A percentile compares a stretch with the other conserved stretches of the same genome.
phyloP scores from a whole-genome alignment of 805 yeast genomes.

The Kodamaea nitidulidarum region DNA sequence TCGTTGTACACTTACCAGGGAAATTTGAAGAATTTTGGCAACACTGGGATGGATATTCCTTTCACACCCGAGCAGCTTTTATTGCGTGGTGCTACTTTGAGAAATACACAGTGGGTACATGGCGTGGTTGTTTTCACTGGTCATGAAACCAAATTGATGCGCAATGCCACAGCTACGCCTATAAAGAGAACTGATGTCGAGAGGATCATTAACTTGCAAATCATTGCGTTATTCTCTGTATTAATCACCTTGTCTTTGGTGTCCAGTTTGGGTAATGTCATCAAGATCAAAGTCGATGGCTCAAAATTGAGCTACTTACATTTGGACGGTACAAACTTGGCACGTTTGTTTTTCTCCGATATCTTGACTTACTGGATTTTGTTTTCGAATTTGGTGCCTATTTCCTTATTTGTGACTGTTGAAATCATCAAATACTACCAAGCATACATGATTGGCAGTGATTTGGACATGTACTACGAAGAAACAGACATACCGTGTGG shows the following conservation, averaged over 20 bases:
- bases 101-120: conserved; percentile 93
- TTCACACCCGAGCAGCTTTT: conserved; percentile 87
- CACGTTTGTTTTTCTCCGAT: conserved; percentile 75
- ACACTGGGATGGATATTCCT: conserved; percentile 49
- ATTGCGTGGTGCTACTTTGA: conserved; percentile 89
- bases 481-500: conserved; percentile 91
- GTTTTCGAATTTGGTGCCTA: conserved; percentile 96
- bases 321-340: conserved; percentile 64
- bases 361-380: conserved; percentile 92
- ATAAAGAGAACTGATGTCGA: conserved; percentile 96
- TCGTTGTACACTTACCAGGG: conserved; percentile 95
- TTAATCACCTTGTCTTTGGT: conserved; percentile 71
- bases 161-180: conserved; percentile 98
- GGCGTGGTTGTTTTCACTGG: conserved; percentile 96
- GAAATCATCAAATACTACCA: conserved; percentile 94
- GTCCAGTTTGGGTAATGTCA: conserved; percentile 85
- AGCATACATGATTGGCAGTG: conserved; percentile 90
- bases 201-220: conserved; percentile 88
- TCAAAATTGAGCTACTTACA: conserved; percentile 58
- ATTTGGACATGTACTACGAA: conserved; percentile 86
- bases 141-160: conserved; percentile 96
- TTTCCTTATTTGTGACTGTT: conserved; percentile 91
- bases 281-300: conserved; percentile 55
- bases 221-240: conserved; percentile 79
- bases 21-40: conserved; percentile 56